phyloP scores from a whole-genome alignment of 2,329 filamentous ascomycete genomes.

The Colletotrichum orbiculare region DNA sequence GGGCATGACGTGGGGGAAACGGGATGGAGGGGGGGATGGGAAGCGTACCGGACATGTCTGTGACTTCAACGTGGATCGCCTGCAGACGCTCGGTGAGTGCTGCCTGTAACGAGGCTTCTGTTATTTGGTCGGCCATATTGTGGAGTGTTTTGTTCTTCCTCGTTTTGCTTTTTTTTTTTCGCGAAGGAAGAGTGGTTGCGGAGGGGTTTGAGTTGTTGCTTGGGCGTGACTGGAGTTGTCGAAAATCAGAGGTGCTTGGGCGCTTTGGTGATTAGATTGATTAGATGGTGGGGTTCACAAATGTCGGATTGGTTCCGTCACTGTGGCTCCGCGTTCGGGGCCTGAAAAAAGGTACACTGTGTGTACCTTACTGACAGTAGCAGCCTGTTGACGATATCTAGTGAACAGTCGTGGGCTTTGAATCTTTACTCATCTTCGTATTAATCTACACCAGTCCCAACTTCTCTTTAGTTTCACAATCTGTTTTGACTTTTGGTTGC shows the following conservation, averaged over 20 bases:
- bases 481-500: too few species aligned
- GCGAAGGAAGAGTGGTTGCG: neutral
- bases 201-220: conserved; percentile 3
- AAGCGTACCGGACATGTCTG: conserved; percentile 86
- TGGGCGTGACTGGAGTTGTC: conserved; percentile 17
- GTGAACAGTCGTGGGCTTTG: too few species aligned
- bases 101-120: conserved; percentile 75
- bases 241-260: conserved; percentile 32
- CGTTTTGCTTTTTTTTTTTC: too few species aligned
- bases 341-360: too few species aligned
- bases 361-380: too few species aligned
- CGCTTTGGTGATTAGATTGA: conserved; percentile 35
- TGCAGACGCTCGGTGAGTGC: conserved; percentile 77
- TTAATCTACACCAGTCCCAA: too few species aligned
- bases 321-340: too few species aligned
- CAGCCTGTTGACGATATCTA: too few species aligned
- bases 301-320: neutral
- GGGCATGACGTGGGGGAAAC: conserved; percentile 28
- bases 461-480: too few species aligned
- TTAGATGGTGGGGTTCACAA: conserved; percentile 36
- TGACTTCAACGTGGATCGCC: conserved; percentile 85
- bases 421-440: too few species aligned
- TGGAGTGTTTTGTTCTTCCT: too few species aligned
- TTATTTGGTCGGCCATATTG: conserved; percentile 71
- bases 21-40: conserved; percentile 2